Base-by-base conservation (phyloP, 345 rosid species). In the Syzygium jambos region DNA sequence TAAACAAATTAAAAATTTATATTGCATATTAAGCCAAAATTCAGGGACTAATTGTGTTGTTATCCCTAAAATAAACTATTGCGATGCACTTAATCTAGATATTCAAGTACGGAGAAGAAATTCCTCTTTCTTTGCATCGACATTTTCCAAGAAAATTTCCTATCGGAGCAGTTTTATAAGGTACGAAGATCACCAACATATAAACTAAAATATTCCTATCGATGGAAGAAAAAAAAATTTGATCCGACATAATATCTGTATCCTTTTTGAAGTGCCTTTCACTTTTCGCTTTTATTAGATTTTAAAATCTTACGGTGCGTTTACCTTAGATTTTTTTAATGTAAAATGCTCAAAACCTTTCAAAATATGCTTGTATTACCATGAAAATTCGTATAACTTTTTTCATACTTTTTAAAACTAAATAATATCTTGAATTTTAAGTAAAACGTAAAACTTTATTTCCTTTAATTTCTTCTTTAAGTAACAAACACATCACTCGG, bases 231-330 rank as follows among this genome's bases (percentile, higher is more conserved):
- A 15, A 30, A 56, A 56, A 56, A 22, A 10, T 56, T 5, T 56
- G 61, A 56, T 10, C 27, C 12, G 46, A 43, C 46, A 6, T 43
- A 43, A 43, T 43, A 43, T 43, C 4, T 43, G 46, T 43, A 56
- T 10, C 27, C 12, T 30, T 19, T 29, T 14, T 63, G 9, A 29
- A 29, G 38, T 29, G 16, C 29, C 21, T 29, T 14, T 63, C 34
- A 15, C 78, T 29, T 65, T 65, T 65, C 21, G 2, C 4, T 29
- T 63, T 3, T 3, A 2, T 63, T 63, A 43, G 46, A 43, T 63
- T n/a, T 29, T 0, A 0, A 68, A 34, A 68, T 34, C 78, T 34
- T 34, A 34, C 11, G 0, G 4, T 4, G 11, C 1, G 11, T 2
- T 13, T 21, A 17, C 2, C 19, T 10, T 65, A 43, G 23, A 30